Base-by-base conservation (phyloP, 2,329 filamentous ascomycete genomes). In the Alternaria solani region DNA sequence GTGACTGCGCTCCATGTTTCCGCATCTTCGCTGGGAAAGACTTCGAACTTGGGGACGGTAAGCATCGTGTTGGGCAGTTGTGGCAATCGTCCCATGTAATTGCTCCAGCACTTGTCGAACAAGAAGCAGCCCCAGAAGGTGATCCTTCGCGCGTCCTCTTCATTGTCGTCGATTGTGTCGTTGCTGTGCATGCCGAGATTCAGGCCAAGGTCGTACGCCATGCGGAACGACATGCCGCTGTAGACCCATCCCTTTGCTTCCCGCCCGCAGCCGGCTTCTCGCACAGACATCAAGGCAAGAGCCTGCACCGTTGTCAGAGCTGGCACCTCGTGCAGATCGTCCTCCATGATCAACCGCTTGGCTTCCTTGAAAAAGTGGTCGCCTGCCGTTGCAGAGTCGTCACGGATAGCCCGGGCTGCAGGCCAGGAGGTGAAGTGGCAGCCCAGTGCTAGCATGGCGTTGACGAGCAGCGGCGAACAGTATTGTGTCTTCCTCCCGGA, bases 101-200 rank as follows among this genome's bases (percentile, higher is more conserved):
- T 98, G 51, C 94, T 97, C 94, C 94, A 98, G 78, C 93, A 96
- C 84, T 97, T 98, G 82, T 99, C 95, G 76, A 98, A 96, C n/a
- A 97, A 81, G 78, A 95, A 98, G 76, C 94, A 97, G 7, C 95
- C 95, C 95, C 95, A 98, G 74, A 97, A 98, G 0, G 95, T 98
- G 42, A 98, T 90, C 54, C 92, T 86, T 39, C 95, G 86, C 3
- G 93, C 94, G 79, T 99, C 95, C 39, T 96, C 87, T 77, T 97
- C 94, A 47, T 91, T 86, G 59, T 97, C 92, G 62, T 89, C 88
- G 66, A 94, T 84, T 28, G 82, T 79, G 51, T 83, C 84, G 39
- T 75, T 78, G 61, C 76, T 83, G 7, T 86, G 85, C 59, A 92
- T 85, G 8, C 88, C 88, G 18, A 97, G 87, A 72, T 97, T 96